Conservation (phyloP, 2,329 filamentous ascomycete genomes). For the Fusarium setosum region DNA sequence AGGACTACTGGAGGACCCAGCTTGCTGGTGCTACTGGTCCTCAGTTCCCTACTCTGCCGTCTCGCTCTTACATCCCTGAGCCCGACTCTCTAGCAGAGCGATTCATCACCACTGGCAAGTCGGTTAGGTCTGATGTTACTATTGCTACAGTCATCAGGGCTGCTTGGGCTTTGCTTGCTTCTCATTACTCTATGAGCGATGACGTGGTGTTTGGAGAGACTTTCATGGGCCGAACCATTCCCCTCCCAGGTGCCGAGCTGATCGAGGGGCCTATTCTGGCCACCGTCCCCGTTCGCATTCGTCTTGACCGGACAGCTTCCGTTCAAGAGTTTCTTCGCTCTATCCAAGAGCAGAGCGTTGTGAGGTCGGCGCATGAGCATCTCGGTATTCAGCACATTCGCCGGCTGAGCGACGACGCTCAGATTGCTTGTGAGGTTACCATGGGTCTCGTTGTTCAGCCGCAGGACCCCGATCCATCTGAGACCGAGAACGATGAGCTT, state of each 20-base stretch:
- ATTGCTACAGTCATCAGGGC: constrained; percentile 41
- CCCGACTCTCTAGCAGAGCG: constrained; percentile 33
- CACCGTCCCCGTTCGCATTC: constrained; percentile 39
- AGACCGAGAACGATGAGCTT: constrained; percentile 42
- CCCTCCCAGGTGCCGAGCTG: constrained; percentile 43
- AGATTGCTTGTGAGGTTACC: constrained; percentile 66
- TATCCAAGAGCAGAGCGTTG: constrained; percentile 43
- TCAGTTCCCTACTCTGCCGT: constrained; percentile 39
- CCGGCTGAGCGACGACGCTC: constrained; percentile 58
- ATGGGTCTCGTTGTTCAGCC: constrained; percentile 62
- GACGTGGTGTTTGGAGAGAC: constrained; percentile 46
- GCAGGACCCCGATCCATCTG: constrained; percentile 47
- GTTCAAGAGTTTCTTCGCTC: constrained; percentile 39
- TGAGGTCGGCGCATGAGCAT: constrained; percentile 44
- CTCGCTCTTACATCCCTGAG: constrained; percentile 39
- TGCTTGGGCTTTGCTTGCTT: constrained; percentile 44
- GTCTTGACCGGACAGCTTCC: constrained; percentile 35
- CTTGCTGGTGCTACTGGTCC: constrained; percentile 38
- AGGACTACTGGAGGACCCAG: constrained; percentile 39
- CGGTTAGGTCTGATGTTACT: constrained; percentile 33
- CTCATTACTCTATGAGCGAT: constrained; percentile 42
- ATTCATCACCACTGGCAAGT: constrained; percentile 33
- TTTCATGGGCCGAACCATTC: constrained; percentile 44
- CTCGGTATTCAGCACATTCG: constrained; percentile 51
- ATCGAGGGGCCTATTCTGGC: constrained; percentile 46